Percentiles rank a stretch among this genome's conserved stretches.
Conservation (phyloP, 805 yeast species). For the Debaryomyces prosopidis region DNA sequence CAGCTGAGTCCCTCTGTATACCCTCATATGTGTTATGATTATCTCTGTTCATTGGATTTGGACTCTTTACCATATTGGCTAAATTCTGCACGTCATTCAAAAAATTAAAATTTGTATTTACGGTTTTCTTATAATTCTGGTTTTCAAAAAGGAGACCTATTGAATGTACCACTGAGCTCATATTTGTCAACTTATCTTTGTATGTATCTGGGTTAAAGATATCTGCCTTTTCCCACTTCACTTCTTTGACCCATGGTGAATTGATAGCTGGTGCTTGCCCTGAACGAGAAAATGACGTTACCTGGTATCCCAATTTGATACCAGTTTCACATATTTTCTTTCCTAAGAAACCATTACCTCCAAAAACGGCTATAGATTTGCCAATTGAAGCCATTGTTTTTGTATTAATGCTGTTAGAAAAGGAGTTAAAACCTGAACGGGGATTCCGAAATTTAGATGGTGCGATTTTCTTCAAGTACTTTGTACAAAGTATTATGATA, state of each 20-base stretch:
- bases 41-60: constrained; percentile 62
- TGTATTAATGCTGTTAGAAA: neutral
- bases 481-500: neutral
- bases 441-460: neutral
- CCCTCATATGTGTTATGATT: constrained; percentile 55
- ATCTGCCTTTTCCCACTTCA: constrained; percentile 68
- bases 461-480: neutral
- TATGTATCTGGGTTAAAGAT: constrained; percentile 67
- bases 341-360: constrained; percentile 87
- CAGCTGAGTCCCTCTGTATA: constrained; percentile 69
- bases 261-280: constrained; percentile 49
- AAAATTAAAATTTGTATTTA: constrained; percentile 41
- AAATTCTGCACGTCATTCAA: constrained; percentile 30
- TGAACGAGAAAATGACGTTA: constrained; percentile 67
- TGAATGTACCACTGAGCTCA: constrained; percentile 76
- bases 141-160: constrained; percentile 77
- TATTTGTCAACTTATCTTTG: constrained; percentile 42
- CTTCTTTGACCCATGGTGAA: constrained; percentile 54
- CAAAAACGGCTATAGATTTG: constrained; percentile 62
- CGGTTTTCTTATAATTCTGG: constrained; percentile 60
- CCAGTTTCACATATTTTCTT: constrained; percentile 67
- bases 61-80: constrained; percentile 41
- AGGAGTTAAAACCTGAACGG: too few relatives aligned
- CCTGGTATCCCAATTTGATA: constrained; percentile 59
- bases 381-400: constrained; percentile 7